Percentiles rank a stretch among this genome's conserved stretches.
Evolutionary conservation across 768 basidiomycete species (phyloP).

Genomic region (Leccinum olivaceopallidum): DNA sequence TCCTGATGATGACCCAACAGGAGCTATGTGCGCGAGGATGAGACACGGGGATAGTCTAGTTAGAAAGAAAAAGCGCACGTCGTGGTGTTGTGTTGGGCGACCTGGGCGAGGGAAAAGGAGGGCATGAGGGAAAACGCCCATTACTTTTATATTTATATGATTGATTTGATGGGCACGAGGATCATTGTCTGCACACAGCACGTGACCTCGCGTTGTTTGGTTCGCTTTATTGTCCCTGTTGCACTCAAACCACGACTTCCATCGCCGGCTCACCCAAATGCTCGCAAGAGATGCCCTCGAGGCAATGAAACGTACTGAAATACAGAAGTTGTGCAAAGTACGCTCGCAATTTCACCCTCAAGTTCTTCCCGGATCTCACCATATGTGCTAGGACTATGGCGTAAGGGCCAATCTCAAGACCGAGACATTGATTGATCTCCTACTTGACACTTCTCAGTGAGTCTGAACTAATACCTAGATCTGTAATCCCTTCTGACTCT

Average conservation of each 20-base stretch:
- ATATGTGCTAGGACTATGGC: slow-evolving; percentile 61
- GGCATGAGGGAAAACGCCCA: slow-evolving; percentile 18
- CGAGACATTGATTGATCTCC: slow-evolving; percentile 73
- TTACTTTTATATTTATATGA: neutral
- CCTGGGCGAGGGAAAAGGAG: slow-evolving; percentile 54
- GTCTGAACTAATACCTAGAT: slow-evolving; percentile 37
- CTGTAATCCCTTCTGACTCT: slow-evolving; percentile 36
- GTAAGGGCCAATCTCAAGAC: slow-evolving; percentile 83
- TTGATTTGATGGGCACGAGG: neutral
- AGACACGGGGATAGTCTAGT: neutral
- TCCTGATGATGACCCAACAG: slow-evolving; percentile 83
- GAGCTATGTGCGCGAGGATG: slow-evolving; percentile 44
- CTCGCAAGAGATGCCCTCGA: slow-evolving; percentile 46
- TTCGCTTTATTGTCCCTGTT: slow-evolving; percentile 41
- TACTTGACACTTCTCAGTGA: slow-evolving; percentile 53
- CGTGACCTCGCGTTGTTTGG: slow-evolving; percentile 56
- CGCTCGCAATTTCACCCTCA: slow-evolving; percentile 15
- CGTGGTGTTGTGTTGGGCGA: slow-evolving; percentile 57
- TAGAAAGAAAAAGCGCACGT: slow-evolving; percentile 38
- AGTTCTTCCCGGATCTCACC: slow-evolving; percentile 14
- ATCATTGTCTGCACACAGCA: slow-evolving; percentile 20
- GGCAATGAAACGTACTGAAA: slow-evolving; percentile 51
- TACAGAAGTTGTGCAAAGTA: slow-evolving; percentile 69
- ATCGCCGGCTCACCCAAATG: slow-evolving; percentile 27
- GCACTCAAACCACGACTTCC: slow-evolving; percentile 44